Evolutionary conservation across 805 yeast genomes (phyloP), one percentile per base, ranked within the genome.

Genomic region (Schwanniomyces occidentalis): DNA sequence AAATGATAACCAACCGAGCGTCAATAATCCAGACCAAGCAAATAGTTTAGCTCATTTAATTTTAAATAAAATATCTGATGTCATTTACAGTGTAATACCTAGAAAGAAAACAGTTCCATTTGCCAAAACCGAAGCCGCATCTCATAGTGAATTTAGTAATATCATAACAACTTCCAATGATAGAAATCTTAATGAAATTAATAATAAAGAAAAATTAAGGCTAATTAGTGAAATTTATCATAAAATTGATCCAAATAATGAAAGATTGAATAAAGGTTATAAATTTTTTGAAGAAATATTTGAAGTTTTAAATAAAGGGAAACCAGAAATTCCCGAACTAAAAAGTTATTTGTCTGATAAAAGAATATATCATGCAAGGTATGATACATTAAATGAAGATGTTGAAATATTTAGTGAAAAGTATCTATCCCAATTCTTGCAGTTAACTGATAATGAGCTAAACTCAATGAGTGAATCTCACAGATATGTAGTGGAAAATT

Each of bases 351-450:
- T 58, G 18, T 58, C 71, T 8, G 61, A 65, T 2, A 65, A 73
- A 8, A 56, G 79, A 38, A 74, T 76, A 16, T 74, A 72, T 43
- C 80, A 75, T 44, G 80, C 81, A 1, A 69, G 78, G 16, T 78
- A 74, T 48, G 54, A 53, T 29, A 41, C 64, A 20, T 52, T 42
- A 23, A 59, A 58, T 36, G 48, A 52, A 15, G 46, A 58, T 24
- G 49, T 55, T 13, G 45, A 42, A 6, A 53, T 71, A 0, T 69
- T 79, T 47, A 68, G 80, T 6, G 85, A 80, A 44, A 62, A 69
- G 12, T 79, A 75, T 51, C 59, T 82, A 23, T 56, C 66, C 3
- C 52, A 64, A 16, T 80, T 76, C 46, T 58, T 82, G 15, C 71
- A 71, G 34, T 49, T 80, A 21, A 55, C 63, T 6, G 54, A 54